A percentile compares a stretch with the other conserved stretches of the same genome.
Evolutionary conservation across 305 asterid genomes (phyloP).

Genomic region (Coffea humblotiana): DNA sequence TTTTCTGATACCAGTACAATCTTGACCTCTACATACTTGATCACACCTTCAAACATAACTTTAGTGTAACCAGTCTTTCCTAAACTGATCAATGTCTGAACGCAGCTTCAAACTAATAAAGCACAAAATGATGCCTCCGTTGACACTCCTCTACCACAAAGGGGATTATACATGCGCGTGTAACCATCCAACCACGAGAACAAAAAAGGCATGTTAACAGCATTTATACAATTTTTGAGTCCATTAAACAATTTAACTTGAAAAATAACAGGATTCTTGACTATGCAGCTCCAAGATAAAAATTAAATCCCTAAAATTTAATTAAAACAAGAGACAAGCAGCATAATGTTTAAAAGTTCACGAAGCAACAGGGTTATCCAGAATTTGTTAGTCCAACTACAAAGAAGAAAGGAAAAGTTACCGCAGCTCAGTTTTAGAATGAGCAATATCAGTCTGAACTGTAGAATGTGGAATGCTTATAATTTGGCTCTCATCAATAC

Average conservation of each 20-base stretch:
- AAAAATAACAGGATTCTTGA: background rate
- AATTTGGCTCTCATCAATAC: slow-evolving; percentile 94
- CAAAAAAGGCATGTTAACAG: background rate
- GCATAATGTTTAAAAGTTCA: background rate
- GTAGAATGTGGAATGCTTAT: slow-evolving; percentile 87
- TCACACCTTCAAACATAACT: background rate
- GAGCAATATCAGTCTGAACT: slow-evolving; percentile 96
- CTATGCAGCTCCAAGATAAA: background rate
- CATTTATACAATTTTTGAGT: background rate
- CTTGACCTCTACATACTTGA: background rate
- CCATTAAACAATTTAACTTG: background rate
- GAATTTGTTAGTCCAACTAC: background rate
- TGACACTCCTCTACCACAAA: background rate
- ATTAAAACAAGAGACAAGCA: background rate
- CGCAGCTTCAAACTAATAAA: background rate
- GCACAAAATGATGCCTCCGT: background rate
- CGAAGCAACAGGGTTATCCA: background rate
- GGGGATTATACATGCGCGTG: background rate
- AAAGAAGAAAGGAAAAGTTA: slow-evolving; percentile 32
- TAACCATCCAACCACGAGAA: background rate
- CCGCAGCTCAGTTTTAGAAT: slow-evolving; percentile 95
- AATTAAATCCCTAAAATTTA: background rate
- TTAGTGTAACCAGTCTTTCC: background rate
- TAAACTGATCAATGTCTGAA: background rate
- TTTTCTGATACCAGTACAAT: background rate